Evolutionary conservation across 164 flowering plant genomes (phyloP).

Genomic region (Cinnamomum chago): DNA sequence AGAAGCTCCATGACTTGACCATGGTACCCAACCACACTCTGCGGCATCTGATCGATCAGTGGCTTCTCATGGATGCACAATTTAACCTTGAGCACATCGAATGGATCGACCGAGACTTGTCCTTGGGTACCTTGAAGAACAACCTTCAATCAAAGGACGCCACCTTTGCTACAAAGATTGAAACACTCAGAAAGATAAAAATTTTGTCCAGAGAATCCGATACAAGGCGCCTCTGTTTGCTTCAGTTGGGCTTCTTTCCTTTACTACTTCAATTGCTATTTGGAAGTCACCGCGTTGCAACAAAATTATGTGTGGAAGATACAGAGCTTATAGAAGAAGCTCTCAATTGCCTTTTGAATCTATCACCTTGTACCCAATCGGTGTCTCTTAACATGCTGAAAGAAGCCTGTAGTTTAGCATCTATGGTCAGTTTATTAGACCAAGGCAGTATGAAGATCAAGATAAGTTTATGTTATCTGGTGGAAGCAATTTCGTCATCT

Average conservation of each 20-base stretch:
- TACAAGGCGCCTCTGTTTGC: slow-evolving; percentile 21
- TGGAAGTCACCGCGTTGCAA: slow-evolving; percentile 3
- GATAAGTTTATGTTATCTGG: slow-evolving; percentile 37
- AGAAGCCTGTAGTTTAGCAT: slow-evolving; percentile 26
- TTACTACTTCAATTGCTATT: slow-evolving; percentile 34
- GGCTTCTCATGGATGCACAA: slow-evolving; percentile 33
- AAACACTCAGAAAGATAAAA: slow-evolving; percentile 27
- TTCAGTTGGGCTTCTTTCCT: slow-evolving; percentile 45
- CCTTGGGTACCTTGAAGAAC: slow-evolving; percentile 27
- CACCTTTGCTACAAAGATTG: slow-evolving; percentile 25
- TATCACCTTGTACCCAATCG: slow-evolving; percentile 31
- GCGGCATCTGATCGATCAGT: slow-evolving; percentile 56
- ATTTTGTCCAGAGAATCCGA: slow-evolving; percentile 29
- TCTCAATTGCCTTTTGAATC: slow-evolving; percentile 37
- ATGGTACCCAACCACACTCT: slow-evolving; percentile 74
- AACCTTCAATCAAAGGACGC: slow-evolving; percentile 22
- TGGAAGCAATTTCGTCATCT: slow-evolving; percentile 39
- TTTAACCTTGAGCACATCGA: slow-evolving; percentile 15
- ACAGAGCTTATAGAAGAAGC: slow-evolving; percentile 37
- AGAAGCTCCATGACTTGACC: slow-evolving; percentile 59
- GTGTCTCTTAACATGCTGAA: slow-evolving; percentile 32
- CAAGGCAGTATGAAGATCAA: slow-evolving; percentile 32
- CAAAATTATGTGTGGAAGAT: slow-evolving; percentile 8
- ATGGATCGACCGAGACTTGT: slow-evolving; percentile 16
- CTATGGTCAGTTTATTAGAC: slow-evolving; percentile 32